These are phyloP conservation scores for Magnaporthiopsis rhizophila DNA, from an alignment of 2,329 filamentous ascomycete genomes.

Conservation along the genomic window DNA sequence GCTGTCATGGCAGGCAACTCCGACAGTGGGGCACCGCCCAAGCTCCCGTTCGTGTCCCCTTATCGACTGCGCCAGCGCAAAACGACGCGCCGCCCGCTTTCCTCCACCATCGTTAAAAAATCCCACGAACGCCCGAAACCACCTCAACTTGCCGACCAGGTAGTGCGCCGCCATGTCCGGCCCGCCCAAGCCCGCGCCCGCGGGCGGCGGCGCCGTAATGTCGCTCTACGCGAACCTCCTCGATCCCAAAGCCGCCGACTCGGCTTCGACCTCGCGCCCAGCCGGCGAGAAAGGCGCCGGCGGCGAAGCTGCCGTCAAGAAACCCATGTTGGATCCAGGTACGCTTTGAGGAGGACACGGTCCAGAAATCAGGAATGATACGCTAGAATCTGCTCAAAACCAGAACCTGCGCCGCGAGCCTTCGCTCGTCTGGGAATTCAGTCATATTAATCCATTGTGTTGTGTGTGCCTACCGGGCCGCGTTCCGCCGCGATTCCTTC, in stretches of 20 bases:
- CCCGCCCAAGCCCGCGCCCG: constrained; percentile 32
- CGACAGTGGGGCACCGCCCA: neutral
- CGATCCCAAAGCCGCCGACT: constrained; percentile 39
- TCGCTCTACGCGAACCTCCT: constrained; percentile 83
- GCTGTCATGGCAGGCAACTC: neutral
- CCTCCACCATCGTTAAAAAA: neutral
- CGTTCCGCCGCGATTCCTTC: neutral
- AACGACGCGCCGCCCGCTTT: neutral
- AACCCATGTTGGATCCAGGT: constrained; percentile 39
- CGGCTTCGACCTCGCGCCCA: constrained; percentile 64
- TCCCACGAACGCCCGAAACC: neutral
- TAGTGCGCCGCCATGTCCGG: constrained; percentile 10
- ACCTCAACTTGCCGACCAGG: neutral
- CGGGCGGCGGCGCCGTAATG: constrained; percentile 35
- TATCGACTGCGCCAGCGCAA: neutral
- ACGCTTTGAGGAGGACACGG: constrained; percentile 1
- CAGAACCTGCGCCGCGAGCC: neutral
- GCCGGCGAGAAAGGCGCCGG: constrained; percentile 40
- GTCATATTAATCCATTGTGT: constrained; percentile 4
- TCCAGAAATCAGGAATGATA: neutral
- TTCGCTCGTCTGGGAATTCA: neutral
- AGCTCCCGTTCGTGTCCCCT: neutral
- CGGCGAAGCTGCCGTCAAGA: constrained; percentile 48
- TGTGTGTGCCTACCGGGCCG: neutral
- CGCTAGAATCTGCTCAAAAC: neutral